Conservation (phyloP, 495 filamentous ascomycete species). For the Neurospora sp. region DNA sequence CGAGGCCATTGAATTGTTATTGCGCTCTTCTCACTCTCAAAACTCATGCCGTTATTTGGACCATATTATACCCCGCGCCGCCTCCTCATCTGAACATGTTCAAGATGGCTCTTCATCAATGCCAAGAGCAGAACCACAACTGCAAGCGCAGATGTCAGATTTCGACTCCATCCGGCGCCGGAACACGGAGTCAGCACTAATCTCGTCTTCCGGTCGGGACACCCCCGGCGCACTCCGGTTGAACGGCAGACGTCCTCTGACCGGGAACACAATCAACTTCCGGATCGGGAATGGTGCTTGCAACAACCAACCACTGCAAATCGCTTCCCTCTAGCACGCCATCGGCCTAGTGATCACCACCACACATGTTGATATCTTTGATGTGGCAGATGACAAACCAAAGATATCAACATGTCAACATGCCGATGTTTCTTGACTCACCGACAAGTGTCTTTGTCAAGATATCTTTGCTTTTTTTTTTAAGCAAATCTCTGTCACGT, state of each 20-base stretch:
- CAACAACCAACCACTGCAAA: background rate
- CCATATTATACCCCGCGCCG: background rate
- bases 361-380: background rate
- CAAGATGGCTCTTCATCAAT: background rate
- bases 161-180: background rate
- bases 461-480: background rate
- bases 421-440: background rate
- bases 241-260: background rate
- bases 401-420: background rate
- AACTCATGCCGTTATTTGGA: background rate
- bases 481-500: background rate
- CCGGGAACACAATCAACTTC: background rate
- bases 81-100: background rate
- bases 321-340: slow-evolving; percentile 7
- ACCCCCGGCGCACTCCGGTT: background rate
- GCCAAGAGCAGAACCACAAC: background rate
- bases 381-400: background rate
- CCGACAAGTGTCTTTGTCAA: background rate
- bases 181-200: background rate
- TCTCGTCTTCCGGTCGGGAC: background rate
- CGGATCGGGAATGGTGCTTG: background rate
- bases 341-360: slow-evolving; percentile 3
- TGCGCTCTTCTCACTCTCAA: background rate
- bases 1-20: too few relatives aligned
- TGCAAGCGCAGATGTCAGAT: background rate